Evolutionary conservation across 306 rosid species (phyloP).

Genomic region (Herpetospermum pedunculosum): DNA sequence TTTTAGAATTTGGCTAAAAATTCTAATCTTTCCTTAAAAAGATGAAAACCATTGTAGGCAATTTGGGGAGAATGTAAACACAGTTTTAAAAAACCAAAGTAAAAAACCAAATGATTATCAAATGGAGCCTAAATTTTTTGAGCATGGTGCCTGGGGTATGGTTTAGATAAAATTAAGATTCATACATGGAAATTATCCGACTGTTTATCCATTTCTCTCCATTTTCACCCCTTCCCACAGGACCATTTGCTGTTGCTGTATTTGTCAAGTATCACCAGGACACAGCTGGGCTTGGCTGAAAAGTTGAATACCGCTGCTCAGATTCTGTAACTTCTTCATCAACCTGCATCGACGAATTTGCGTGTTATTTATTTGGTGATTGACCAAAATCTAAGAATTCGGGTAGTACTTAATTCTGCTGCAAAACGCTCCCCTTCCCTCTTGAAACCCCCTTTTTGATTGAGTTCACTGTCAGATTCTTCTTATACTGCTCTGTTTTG

Average conservation of each 20-base stretch:
- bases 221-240: slow-evolving; percentile 17
- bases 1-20: background rate
- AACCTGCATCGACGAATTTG: background rate
- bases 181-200: background rate
- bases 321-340: slow-evolving; percentile 37
- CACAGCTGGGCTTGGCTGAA: slow-evolving; percentile 76
- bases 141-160: background rate
- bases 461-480: background rate
- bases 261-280: slow-evolving; percentile 82
- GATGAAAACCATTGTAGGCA: too few species aligned
- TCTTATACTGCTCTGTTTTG: background rate
- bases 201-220: background rate
- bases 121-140: background rate
- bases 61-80: too few species aligned
- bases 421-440: background rate
- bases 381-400: background rate
- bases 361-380: slow-evolving; percentile 3
- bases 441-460: background rate
- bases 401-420: background rate
- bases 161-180: too few species aligned
- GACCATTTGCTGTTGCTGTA: slow-evolving; percentile 77
- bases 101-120: background rate
- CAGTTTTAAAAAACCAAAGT: background rate
- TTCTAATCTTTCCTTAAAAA: too few species aligned
- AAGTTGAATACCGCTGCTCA: slow-evolving; percentile 95